These are phyloP conservation scores for Afroboletus lepidellus DNA, from an alignment of 1,284 basidiomycete species.

Conservation along the genomic window DNA sequence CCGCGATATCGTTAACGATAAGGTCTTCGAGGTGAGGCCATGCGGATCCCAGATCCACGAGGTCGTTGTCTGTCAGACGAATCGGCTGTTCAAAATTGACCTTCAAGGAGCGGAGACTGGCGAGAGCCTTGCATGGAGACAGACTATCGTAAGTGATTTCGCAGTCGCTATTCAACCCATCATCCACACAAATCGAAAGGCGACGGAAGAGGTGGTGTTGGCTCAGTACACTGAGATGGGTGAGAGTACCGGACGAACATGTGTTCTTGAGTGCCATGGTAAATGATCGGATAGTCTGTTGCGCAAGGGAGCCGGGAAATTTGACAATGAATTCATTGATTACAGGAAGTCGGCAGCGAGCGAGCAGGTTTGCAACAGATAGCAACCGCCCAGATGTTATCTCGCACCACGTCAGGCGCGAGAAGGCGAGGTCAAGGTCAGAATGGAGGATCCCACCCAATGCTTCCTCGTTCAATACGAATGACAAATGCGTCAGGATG, in stretches of 20 bases:
- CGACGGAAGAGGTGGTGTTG: not conserved
- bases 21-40: slow-evolving; percentile 6
- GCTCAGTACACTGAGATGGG: slow-evolving; percentile 3
- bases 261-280: not conserved
- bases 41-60: not conserved
- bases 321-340: not conserved
- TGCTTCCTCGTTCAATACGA: not conserved
- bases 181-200: not conserved
- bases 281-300: not conserved
- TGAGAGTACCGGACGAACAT: not conserved
- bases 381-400: not conserved
- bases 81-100: not conserved
- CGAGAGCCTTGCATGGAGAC: not conserved
- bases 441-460: not conserved
- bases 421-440: not conserved
- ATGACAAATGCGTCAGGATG: not conserved
- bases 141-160: not conserved
- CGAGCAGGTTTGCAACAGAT: not conserved
- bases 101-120: slow-evolving; percentile 3
- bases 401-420: not conserved
- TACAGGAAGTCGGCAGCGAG: not conserved
- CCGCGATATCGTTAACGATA: not conserved
- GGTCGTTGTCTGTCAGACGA: not conserved
- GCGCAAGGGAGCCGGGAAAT: not conserved
- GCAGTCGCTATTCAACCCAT: too few species aligned